A percentile compares a stretch with the other conserved stretches of the same genome.
Conservation (phyloP, 192 early-diverging fungal species). For the Linnemannia hyalina region DNA sequence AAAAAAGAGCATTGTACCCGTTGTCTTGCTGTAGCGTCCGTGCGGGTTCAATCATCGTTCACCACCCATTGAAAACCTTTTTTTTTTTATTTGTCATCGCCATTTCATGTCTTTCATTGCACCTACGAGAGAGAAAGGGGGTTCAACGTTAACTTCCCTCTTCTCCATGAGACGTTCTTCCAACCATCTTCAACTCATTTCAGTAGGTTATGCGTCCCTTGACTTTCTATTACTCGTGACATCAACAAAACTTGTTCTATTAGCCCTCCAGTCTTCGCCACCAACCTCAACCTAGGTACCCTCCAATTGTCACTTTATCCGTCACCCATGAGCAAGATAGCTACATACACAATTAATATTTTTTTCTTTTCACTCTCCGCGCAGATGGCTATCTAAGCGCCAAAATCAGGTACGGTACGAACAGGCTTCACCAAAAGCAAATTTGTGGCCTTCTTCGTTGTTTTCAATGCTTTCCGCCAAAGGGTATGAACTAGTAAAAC, state of each 20-base stretch:
- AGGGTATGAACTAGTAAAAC: not conserved
- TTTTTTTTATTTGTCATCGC: too few relatives aligned
- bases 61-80: too few relatives aligned
- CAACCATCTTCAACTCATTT: too few relatives aligned
- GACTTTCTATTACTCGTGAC: not conserved
- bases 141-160: too few relatives aligned
- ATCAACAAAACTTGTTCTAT: not conserved
- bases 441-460: not conserved
- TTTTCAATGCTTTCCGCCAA: not conserved
- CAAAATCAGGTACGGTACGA: not conserved
- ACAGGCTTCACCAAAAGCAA: not conserved
- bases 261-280: not conserved
- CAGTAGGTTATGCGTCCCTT: not conserved
- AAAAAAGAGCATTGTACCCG: not conserved
- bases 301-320: not conserved
- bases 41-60: too few relatives aligned
- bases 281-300: not conserved
- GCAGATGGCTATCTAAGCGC: not conserved
- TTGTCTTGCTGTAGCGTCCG: too few relatives aligned
- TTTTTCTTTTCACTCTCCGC: not conserved
- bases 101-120: too few relatives aligned
- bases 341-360: not conserved
- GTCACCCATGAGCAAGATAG: not conserved
- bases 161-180: too few relatives aligned
- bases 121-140: too few relatives aligned